Percentiles rank a stretch among this genome's conserved stretches.
Conservation (phyloP, 2,329 filamentous ascomycete species). For the Neofusicoccum kwambonambiense region DNA sequence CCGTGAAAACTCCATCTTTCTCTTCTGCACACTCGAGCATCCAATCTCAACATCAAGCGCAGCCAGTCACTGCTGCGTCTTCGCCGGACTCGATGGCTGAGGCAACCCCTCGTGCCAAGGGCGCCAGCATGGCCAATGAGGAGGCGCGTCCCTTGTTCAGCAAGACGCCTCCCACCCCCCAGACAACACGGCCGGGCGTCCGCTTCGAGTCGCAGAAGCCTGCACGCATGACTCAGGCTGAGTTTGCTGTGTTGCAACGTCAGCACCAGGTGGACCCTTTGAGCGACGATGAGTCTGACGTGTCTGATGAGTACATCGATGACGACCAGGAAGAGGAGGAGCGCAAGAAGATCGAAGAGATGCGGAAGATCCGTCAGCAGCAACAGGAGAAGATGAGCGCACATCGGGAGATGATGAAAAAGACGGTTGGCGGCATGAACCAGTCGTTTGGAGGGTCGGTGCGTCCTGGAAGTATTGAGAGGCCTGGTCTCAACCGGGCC, state of each 20-base stretch:
- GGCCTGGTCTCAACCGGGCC: conserved; percentile 4
- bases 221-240: conserved; percentile 16
- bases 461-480: conserved; percentile 4
- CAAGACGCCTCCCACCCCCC: not conserved
- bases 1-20: conserved; percentile 13
- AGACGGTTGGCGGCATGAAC: conserved; percentile 15
- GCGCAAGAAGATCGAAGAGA: conserved; percentile 18
- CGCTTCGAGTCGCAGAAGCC: conserved; percentile 12
- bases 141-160: conserved; percentile 14
- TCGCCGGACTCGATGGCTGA: conserved; percentile 13
- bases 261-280: conserved; percentile 6
- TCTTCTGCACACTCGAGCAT: conserved; percentile 15
- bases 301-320: conserved; percentile 16
- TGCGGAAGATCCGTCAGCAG: conserved; percentile 12
- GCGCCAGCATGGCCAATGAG: not conserved
- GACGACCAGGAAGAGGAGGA: conserved; percentile 18
- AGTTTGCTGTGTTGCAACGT: conserved; percentile 11
- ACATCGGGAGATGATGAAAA: conserved; percentile 17
- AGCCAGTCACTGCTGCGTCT: conserved; percentile 3
- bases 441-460: not conserved
- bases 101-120: conserved; percentile 12
- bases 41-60: conserved; percentile 4
- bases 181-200: not conserved
- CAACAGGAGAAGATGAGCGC: conserved; percentile 17
- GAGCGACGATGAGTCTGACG: conserved; percentile 10